phyloP scores from a whole-genome alignment of 345 rosid genomes.

The Lumnitzera littorea region DNA sequence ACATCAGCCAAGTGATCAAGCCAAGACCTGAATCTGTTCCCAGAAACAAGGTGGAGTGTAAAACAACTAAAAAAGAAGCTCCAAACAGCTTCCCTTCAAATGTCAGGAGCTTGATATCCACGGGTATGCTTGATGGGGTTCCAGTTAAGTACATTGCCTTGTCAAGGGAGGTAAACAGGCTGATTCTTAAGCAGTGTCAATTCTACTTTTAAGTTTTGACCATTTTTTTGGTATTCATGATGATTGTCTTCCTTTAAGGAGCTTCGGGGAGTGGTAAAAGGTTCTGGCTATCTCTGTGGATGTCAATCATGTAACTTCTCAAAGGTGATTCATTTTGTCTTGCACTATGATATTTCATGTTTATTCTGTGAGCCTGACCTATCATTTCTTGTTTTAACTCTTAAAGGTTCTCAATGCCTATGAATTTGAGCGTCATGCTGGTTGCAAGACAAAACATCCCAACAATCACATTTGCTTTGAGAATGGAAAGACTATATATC shows the following conservation, averaged over 20 bases:
- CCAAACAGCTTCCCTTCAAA: slow-evolving; percentile 91
- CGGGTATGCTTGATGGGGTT: slow-evolving; percentile 90
- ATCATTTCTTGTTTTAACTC: slow-evolving; percentile 4
- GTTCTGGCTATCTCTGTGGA: slow-evolving; percentile 89
- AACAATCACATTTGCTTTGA: slow-evolving; percentile 91
- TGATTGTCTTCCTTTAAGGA: slow-evolving; percentile 40
- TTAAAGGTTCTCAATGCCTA: slow-evolving; percentile 75
- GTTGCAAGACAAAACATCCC: slow-evolving; percentile 91
- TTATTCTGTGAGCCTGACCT: slow-evolving; percentile 2
- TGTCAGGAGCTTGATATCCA: slow-evolving; percentile 83
- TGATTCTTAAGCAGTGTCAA: not conserved
- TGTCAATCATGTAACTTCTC: slow-evolving; percentile 69
- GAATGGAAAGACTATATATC: slow-evolving; percentile 92
- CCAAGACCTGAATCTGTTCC: slow-evolving; percentile 37
- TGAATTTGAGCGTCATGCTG: slow-evolving; percentile 90
- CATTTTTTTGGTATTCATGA: slow-evolving; percentile 13
- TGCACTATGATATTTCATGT: not conserved
- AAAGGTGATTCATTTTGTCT: slow-evolving; percentile 44
- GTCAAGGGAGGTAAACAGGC: slow-evolving; percentile 64
- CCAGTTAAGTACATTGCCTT: slow-evolving; percentile 76
- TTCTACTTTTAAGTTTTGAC: slow-evolving; percentile 10
- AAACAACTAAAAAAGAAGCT: slow-evolving; percentile 64
- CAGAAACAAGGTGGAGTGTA: slow-evolving; percentile 48
- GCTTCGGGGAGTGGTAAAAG: slow-evolving; percentile 74
- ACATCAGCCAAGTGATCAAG: slow-evolving; percentile 25